phyloP scores from a whole-genome alignment of 2,329 filamentous ascomycete genomes.

The Pestalotiopsis sp. region DNA sequence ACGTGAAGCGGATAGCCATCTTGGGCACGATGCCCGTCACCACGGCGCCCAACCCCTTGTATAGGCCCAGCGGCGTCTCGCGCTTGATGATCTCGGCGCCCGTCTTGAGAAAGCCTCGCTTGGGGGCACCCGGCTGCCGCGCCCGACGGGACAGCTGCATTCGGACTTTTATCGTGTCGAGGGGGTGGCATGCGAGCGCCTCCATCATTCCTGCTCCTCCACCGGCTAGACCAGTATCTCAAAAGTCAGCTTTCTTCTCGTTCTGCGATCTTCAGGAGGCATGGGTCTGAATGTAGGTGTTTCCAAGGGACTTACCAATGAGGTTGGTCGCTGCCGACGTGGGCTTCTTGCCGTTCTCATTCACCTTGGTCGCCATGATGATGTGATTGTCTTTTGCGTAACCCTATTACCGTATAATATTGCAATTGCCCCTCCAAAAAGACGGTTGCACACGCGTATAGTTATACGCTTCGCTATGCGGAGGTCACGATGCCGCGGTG shows the following conservation, averaged over 20 bases:
- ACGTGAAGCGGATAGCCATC: slow-evolving; percentile 99
- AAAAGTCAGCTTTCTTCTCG: not conserved
- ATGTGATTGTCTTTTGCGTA: slow-evolving; percentile 17
- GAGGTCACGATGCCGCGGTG: not conserved
- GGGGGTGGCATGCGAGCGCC: slow-evolving; percentile 90
- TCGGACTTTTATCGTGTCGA: slow-evolving; percentile 97
- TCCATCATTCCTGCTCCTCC: slow-evolving; percentile 99
- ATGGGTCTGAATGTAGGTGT: too few species aligned
- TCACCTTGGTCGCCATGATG: slow-evolving; percentile 45
- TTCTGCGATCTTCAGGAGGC: too few species aligned
- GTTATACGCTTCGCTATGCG: not conserved
- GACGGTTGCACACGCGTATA: not conserved
- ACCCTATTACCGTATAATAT: slow-evolving; percentile 20
- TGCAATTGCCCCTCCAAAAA: not conserved
- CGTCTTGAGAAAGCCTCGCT: slow-evolving; percentile 85
- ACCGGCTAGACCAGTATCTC: slow-evolving; percentile 63
- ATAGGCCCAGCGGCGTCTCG: slow-evolving; percentile 90
- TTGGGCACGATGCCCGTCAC: slow-evolving; percentile 96
- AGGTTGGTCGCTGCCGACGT: slow-evolving; percentile 87
- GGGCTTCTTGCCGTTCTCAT: slow-evolving; percentile 67
- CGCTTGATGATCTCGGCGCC: slow-evolving; percentile 84
- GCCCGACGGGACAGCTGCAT: slow-evolving; percentile 96
- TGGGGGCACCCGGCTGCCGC: slow-evolving; percentile 78
- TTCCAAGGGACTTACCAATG: slow-evolving; percentile 65
- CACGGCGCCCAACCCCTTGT: slow-evolving; percentile 98